phyloP scores from a whole-genome alignment of 23 red algal species.

The Chondrus crispus region DNA sequence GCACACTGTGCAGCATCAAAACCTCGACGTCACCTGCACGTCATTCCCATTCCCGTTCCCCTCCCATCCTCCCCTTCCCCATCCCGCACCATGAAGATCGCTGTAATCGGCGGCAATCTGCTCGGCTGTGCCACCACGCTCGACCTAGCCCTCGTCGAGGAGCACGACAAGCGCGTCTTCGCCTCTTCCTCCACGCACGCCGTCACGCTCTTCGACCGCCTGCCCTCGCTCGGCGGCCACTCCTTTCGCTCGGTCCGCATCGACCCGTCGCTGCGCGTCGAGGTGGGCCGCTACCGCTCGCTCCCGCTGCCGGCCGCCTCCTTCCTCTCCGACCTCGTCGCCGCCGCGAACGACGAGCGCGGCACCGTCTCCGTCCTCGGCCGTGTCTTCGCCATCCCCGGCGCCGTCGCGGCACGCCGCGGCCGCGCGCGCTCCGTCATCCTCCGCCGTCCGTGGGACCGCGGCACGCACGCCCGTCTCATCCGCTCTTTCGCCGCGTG shows the following conservation, averaged over 20 bases:
- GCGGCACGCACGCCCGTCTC: slow-evolving; percentile 7
- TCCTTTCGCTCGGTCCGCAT: slow-evolving; percentile 7
- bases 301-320: slow-evolving; percentile 8
- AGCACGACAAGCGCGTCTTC: neutral
- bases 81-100: slow-evolving; percentile 34
- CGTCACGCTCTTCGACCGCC: slow-evolving; percentile 24
- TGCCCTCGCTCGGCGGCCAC: neutral
- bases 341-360: slow-evolving; percentile 21
- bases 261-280: neutral
- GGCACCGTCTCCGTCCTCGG: slow-evolving; percentile 6
- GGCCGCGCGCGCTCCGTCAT: neutral
- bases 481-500: slow-evolving; percentile 31
- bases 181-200: neutral
- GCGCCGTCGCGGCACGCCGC: neutral
- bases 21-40: no score
- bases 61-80: no score
- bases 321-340: slow-evolving; percentile 15
- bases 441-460: neutral
- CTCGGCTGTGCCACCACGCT: slow-evolving; percentile 47
- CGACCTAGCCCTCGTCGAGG: slow-evolving; percentile 41
- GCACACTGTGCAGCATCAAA: no score
- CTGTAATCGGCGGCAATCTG: slow-evolving; percentile 58
- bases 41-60: no score
- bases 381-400: neutral
- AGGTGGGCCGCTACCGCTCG: slow-evolving; percentile 40